Conservation (phyloP, 2,329 filamentous ascomycete genomes). For the Ambrosiella beaveri region DNA sequence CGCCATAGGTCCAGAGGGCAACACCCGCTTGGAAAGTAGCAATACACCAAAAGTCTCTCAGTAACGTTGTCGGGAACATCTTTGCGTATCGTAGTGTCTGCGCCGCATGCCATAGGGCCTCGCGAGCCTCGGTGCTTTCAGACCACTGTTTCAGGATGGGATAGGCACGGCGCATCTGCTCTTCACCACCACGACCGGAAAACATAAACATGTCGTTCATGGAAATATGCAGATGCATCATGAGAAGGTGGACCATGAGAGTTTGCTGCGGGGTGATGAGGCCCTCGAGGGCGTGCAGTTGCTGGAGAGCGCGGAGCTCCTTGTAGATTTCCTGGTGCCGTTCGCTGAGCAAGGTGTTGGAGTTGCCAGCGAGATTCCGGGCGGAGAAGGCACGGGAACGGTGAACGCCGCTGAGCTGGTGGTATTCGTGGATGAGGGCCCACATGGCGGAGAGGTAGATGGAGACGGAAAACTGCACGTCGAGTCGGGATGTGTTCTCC, state of each 20-base stretch:
- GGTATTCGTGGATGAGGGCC: slow-evolving; percentile 48
- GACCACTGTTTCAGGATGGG: slow-evolving; percentile 42
- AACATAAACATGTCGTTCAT: slow-evolving; percentile 51
- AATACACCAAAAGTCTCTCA: slow-evolving; percentile 51
- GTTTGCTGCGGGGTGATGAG: slow-evolving; percentile 29
- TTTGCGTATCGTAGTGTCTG: slow-evolving; percentile 47
- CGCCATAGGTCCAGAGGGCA: slow-evolving; percentile 52
- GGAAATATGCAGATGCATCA: slow-evolving; percentile 47
- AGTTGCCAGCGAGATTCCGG: slow-evolving; percentile 22
- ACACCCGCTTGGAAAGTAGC: slow-evolving; percentile 52
- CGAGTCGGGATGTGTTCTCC: slow-evolving; percentile 32
- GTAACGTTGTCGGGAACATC: slow-evolving; percentile 31
- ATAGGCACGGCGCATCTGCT: slow-evolving; percentile 43
- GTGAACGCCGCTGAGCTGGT: slow-evolving; percentile 37
- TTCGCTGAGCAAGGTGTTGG: slow-evolving; percentile 31
- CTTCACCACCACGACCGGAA: slow-evolving; percentile 48
- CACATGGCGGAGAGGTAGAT: slow-evolving; percentile 50
- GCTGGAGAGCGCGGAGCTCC: slow-evolving; percentile 31
- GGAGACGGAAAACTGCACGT: slow-evolving; percentile 37
- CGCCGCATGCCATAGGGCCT: slow-evolving; percentile 50
- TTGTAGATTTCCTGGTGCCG: slow-evolving; percentile 46
- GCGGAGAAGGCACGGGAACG: slow-evolving; percentile 29
- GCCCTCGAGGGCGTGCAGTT: slow-evolving; percentile 19
- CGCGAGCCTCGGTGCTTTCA: slow-evolving; percentile 34
- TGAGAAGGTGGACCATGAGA: slow-evolving; percentile 34